A percentile compares a stretch with the other conserved stretches of the same genome.
Conservation (phyloP, 306 rosid genomes). For the Castanopsis chinensis region DNA sequence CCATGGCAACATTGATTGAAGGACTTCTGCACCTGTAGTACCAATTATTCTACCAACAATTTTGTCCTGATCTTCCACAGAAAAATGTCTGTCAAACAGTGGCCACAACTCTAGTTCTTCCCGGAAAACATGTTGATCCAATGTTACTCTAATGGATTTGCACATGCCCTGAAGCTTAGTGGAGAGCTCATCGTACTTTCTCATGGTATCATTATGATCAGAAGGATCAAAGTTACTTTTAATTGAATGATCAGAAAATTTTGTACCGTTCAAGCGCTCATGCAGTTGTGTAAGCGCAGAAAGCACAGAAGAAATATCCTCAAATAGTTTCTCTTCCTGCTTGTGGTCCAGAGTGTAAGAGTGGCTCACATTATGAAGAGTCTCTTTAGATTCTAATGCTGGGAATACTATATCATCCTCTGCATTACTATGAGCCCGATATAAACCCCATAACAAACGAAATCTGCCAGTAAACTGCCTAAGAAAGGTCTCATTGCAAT, state of each 20-base stretch:
- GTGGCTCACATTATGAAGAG: conserved; percentile 51
- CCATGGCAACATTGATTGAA: conserved; percentile 83
- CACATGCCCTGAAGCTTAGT: conserved; percentile 72
- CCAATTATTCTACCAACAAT: conserved; percentile 72
- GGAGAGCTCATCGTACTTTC: conserved; percentile 37
- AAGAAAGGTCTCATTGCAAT: conserved; percentile 28
- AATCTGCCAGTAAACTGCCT: conserved; percentile 48
- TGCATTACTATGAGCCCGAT: conserved; percentile 54
- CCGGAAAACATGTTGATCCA: conserved; percentile 72
- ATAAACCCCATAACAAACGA: conserved; percentile 48
- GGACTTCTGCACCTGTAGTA: conserved; percentile 84
- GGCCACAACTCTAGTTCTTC: conserved; percentile 85
- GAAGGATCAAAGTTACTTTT: conserved; percentile 22
- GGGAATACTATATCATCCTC: conserved; percentile 54
- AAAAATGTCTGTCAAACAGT: conserved; percentile 60
- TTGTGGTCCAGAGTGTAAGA: conserved; percentile 48
- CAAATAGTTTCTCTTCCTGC: conserved; percentile 47
- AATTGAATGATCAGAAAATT: conserved; percentile 17
- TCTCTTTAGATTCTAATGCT: conserved; percentile 45
- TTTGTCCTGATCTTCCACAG: conserved; percentile 75
- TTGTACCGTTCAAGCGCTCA: conserved; percentile 11
- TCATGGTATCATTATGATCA: conserved; percentile 21
- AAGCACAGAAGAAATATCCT: conserved; percentile 40
- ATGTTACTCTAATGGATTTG: conserved; percentile 60
- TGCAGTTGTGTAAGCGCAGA: conserved; percentile 32